These are phyloP conservation scores for Globisporangium echinulatum DNA, from an alignment of 352 stramenopile species.

Conservation along the genomic window DNA sequence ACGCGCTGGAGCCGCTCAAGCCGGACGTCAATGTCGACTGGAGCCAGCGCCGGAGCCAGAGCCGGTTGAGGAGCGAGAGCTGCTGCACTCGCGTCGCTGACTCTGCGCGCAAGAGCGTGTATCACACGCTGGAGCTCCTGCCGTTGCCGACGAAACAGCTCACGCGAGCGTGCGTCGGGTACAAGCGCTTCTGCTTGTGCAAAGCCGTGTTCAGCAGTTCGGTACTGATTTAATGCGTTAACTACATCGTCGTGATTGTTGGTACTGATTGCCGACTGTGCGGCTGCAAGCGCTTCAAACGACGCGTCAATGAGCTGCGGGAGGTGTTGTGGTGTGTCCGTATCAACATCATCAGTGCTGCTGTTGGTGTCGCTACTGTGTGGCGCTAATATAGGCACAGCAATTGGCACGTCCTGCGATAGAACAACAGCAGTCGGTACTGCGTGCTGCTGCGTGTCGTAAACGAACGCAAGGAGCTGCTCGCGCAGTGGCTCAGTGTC, in stretches of 20 bases:
- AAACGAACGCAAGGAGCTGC: constrained; percentile 15
- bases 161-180: constrained; percentile 28
- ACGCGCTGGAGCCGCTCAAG: constrained; percentile 39
- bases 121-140: constrained; percentile 32
- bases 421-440: not conserved
- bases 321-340: not conserved
- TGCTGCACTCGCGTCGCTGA: not conserved
- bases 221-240: constrained; percentile 22
- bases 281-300: constrained; percentile 30
- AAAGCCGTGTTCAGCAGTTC: constrained; percentile 26
- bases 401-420: not conserved
- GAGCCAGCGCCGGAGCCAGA: constrained; percentile 3
- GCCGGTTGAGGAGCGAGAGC: not conserved
- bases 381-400: not conserved
- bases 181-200: constrained; percentile 24
- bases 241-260: too few species aligned
- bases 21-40: constrained; percentile 13
- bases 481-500: constrained; percentile 22
- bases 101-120: constrained; percentile 4
- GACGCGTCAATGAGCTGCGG: constrained; percentile 28
- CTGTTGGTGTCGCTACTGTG: not conserved
- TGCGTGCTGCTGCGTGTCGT: not conserved
- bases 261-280: constrained; percentile 14
- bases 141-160: constrained; percentile 24
- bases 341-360: not conserved